Evolutionary conservation across 257 asterid genomes (phyloP).

Genomic region (Scutellaria galericulata): DNA sequence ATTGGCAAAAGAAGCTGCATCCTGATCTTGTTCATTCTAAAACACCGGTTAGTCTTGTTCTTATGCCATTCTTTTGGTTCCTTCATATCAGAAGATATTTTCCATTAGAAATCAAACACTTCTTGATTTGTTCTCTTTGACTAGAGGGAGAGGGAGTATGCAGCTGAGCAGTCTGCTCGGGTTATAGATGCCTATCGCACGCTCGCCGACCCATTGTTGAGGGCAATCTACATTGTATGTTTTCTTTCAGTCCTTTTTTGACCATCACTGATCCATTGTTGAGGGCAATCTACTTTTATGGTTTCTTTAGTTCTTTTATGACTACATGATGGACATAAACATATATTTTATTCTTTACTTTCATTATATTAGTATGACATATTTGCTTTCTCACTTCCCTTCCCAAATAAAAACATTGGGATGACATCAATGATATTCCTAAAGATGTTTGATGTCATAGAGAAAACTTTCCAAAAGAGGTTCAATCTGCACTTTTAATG

Average conservation of each 20-base stretch:
- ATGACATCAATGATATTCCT: slow-evolving; percentile 8
- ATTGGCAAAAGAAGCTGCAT: slow-evolving; percentile 98
- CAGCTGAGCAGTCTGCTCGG: slow-evolving; percentile 95
- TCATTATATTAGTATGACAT: background rate
- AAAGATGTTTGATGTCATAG: slow-evolving; percentile 17
- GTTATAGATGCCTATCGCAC: slow-evolving; percentile 90
- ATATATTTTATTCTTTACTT: background rate
- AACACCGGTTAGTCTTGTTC: slow-evolving; percentile 60
- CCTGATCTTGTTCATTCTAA: slow-evolving; percentile 95
- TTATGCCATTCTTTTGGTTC: slow-evolving; percentile 17
- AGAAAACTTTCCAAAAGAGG: background rate
- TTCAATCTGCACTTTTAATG: background rate
- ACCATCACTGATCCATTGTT: slow-evolving; percentile 63
- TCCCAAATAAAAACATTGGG: slow-evolving; percentile 8
- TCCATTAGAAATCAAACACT: slow-evolving; percentile 4
- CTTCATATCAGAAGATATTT: background rate
- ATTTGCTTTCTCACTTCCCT: slow-evolving; percentile 1
- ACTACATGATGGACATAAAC: background rate
- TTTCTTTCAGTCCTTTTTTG: slow-evolving; percentile 17
- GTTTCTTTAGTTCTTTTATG: slow-evolving; percentile 24
- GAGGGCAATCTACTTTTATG: slow-evolving; percentile 85
- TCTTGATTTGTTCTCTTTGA: slow-evolving; percentile 31
- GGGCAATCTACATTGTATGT: slow-evolving; percentile 86
- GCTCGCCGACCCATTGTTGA: slow-evolving; percentile 68
- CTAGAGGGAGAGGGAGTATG: slow-evolving; percentile 87